Evolutionary conservation across 2,329 filamentous ascomycete species (phyloP).

Genomic region (Clonostachys sp.): DNA sequence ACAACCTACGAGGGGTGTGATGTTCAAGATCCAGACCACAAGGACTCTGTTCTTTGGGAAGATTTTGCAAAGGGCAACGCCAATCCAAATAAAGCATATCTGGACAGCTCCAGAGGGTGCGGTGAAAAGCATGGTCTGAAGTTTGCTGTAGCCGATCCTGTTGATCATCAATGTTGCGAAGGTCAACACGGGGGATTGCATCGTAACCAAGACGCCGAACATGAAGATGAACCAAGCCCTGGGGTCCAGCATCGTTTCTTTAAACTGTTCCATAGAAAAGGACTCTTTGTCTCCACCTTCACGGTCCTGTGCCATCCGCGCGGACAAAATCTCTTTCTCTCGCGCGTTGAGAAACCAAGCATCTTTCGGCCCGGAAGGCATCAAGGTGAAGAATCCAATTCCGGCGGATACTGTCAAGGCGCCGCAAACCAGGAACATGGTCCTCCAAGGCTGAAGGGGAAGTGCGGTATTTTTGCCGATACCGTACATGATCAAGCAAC

Average conservation of each 20-base stretch:
- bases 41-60: conserved; percentile 31
- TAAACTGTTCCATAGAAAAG: conserved; percentile 36
- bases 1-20: conserved; percentile 36
- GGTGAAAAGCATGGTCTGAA: conserved; percentile 39
- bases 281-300: conserved; percentile 28
- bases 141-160: conserved; percentile 33
- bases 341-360: conserved; percentile 42
- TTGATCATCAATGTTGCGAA: conserved; percentile 46
- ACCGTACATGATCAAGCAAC: conserved; percentile 18
- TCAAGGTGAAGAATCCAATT: conserved; percentile 35
- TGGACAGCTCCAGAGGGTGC: conserved; percentile 43
- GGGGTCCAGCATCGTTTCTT: conserved; percentile 34
- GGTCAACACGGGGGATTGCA: conserved; percentile 15
- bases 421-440: conserved; percentile 45
- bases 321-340: conserved; percentile 33
- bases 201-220: conserved; percentile 12
- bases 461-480: conserved; percentile 13
- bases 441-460: conserved; percentile 36
- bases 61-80: conserved; percentile 26
- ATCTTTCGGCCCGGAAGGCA: conserved; percentile 37
- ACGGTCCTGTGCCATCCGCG: conserved; percentile 21
- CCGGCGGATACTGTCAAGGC: conserved; percentile 35
- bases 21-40: conserved; percentile 29
- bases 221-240: conserved; percentile 27
- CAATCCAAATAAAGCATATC: conserved; percentile 39